Conservation (phyloP, 805 yeast genomes). For the Cyberlindnera veronae region DNA sequence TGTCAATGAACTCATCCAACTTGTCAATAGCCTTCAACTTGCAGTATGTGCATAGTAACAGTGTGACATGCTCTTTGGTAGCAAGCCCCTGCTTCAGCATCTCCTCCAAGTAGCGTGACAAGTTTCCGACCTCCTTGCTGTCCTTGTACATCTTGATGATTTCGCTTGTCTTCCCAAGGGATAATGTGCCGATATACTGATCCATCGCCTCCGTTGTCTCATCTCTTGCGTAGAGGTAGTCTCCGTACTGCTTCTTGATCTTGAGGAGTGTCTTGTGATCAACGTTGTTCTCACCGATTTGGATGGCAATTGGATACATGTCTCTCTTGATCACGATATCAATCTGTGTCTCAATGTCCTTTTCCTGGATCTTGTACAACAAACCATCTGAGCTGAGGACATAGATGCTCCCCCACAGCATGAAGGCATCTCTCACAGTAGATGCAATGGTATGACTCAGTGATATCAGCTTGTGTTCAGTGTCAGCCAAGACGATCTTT, state of each 20-base stretch:
- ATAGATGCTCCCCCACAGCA: slow-evolving; percentile 53
- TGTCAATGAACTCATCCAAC: slow-evolving; percentile 52
- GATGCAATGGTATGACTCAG: slow-evolving; percentile 67
- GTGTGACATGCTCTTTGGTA: slow-evolving; percentile 76
- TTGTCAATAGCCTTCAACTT: slow-evolving; percentile 63
- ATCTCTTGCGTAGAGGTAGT: slow-evolving; percentile 61
- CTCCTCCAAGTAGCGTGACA: slow-evolving; percentile 61
- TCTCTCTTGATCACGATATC: slow-evolving; percentile 67
- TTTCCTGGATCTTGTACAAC: slow-evolving; percentile 64
- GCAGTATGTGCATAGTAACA: slow-evolving; percentile 75
- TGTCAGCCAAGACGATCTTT: slow-evolving; percentile 64
- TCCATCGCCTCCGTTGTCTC: slow-evolving; percentile 67
- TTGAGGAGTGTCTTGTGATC: slow-evolving; percentile 32
- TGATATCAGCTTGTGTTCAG: slow-evolving; percentile 64
- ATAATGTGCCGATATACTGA: slow-evolving; percentile 64
- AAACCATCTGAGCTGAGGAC: slow-evolving; percentile 74
- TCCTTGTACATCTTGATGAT: slow-evolving; percentile 78
- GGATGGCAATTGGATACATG: slow-evolving; percentile 67
- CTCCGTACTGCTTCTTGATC: slow-evolving; percentile 63
- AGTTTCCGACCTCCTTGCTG: slow-evolving; percentile 61
- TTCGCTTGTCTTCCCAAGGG: slow-evolving; percentile 61
- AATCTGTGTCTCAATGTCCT: slow-evolving; percentile 61
- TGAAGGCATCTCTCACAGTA: slow-evolving; percentile 55
- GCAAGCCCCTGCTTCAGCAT: slow-evolving; percentile 55
- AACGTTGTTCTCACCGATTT: slow-evolving; percentile 46